Evolutionary conservation across 1,284 basidiomycete species (phyloP).

Genomic region (Marasmius fiardii): DNA sequence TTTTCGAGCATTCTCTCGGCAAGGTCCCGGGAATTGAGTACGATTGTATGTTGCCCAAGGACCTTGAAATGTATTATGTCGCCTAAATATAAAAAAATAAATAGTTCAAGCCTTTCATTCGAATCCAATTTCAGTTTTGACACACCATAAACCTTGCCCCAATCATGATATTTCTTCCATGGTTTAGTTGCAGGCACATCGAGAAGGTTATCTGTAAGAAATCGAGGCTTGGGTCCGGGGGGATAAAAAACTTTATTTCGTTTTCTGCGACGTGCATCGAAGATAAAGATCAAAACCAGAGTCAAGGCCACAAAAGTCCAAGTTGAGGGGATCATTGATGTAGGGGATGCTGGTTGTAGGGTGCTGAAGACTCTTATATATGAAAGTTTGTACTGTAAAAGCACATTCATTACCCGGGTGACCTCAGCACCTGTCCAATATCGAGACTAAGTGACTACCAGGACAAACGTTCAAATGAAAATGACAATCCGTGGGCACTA

Average conservation of each 20-base stretch:
- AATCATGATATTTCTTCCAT: background rate
- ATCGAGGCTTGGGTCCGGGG: background rate
- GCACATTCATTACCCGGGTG: too few species aligned
- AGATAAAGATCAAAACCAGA: too few species aligned
- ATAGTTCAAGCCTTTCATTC: background rate
- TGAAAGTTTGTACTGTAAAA: too few species aligned
- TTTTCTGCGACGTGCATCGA: too few species aligned
- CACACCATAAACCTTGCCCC: background rate
- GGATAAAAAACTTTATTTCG: background rate
- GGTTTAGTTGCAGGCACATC: background rate
- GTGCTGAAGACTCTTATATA: too few species aligned
- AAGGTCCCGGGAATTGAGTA: slow-evolving; percentile 34
- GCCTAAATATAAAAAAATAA: slow-evolving; percentile 17
- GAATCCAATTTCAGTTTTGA: background rate
- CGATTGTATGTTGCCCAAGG: slow-evolving; percentile 30
- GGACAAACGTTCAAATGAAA: too few species aligned
- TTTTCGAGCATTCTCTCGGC: slow-evolving; percentile 39
- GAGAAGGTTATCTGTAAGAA: background rate
- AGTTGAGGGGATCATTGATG: too few species aligned
- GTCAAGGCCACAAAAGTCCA: too few species aligned
- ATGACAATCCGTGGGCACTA: too few species aligned
- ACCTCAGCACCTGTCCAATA: too few species aligned
- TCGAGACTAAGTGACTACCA: too few species aligned
- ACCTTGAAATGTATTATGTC: slow-evolving; percentile 25
- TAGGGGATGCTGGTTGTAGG: too few species aligned